A percentile compares a stretch with the other conserved stretches of the same genome.
Evolutionary conservation across 2,329 filamentous ascomycete species (phyloP).

Genomic region (Arthrinium puccinioides): DNA sequence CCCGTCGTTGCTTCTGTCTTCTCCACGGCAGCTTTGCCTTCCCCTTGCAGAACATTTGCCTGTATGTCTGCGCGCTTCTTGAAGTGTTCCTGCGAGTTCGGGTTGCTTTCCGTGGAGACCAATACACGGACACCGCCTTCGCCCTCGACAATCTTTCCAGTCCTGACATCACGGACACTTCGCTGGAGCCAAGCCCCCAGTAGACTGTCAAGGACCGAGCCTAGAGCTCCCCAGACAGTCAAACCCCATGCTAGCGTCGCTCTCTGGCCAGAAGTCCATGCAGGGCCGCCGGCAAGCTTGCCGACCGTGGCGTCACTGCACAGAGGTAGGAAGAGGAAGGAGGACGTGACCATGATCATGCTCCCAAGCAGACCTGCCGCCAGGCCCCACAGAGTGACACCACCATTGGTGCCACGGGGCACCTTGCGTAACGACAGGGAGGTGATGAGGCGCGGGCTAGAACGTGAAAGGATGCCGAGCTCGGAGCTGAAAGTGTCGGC

Average conservation of each 20-base stretch:
- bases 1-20: conserved; percentile 25
- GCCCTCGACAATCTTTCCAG: conserved; percentile 84
- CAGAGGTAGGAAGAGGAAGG: conserved; percentile 62
- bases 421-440: conserved; percentile 69
- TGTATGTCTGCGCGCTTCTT: conserved; percentile 31
- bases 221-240: conserved; percentile 66
- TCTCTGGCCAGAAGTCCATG: conserved; percentile 42
- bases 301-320: conserved; percentile 41
- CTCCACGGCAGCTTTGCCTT: conserved; percentile 32
- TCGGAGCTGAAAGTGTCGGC: conserved; percentile 95
- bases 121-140: conserved; percentile 60
- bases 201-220: conserved; percentile 80
- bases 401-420: conserved; percentile 88
- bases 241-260: conserved; percentile 47
- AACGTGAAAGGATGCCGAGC: conserved; percentile 78
- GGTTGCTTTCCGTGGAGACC: conserved; percentile 28
- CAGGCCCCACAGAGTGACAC: conserved; percentile 71
- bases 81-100: conserved; percentile 16
- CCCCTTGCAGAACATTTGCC: conserved; percentile 32
- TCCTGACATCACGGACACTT: conserved; percentile 76
- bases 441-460: conserved; percentile 76
- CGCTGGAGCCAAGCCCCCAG: conserved; percentile 80
- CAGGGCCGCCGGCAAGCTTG: conserved; percentile 32
- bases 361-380: conserved; percentile 68
- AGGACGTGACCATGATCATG: conserved; percentile 58